Evolutionary conservation across 148 eudicot genomes (phyloP), one percentile per base, ranked within the genome.

Genomic region (Beta vulgaris): DNA sequence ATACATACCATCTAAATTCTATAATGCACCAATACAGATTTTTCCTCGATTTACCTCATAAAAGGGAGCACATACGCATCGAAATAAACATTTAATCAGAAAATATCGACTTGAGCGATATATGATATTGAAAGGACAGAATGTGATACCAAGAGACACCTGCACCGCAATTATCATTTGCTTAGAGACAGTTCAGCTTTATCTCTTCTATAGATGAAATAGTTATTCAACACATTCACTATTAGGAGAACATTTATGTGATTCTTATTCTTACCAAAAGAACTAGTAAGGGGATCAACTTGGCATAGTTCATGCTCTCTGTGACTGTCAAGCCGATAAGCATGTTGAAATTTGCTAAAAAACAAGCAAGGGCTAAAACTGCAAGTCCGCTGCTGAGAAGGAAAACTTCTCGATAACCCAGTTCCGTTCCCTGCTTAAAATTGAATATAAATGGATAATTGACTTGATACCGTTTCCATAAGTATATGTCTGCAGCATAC

Each of bases 391-490:
- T 75, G 76, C 90, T 84, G 54, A 88, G 81, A 59, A 90, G 88
- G 63, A 88, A 84, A 16, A 90, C 89, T 81, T 90, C 91, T 48
- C 84, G 80, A 66, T 83, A 92, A 58, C 93, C 82, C 73, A 87
- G 71, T 72, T 90, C 98, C 26, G 88, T 92, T 82, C 96, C 98
- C 71, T 83, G 88, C 85, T 87, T 87, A 83, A 90, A 89, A 79
- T 89, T 91, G 82, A 92, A 92, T 84, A 92, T 92, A 60, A 90
- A 90, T 15, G 96, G 80, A 69, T 92, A 90, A 74, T 90, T 90
- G 87, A 92, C 78, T 80, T 85, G 82, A 74, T 84, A 88, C 36
- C 82, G 89, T 86, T 79, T 90, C 98, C 98, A 90, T 55, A 90
- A 82, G 84, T 85, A 92, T 84, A 86, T 86, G 80, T 89, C 87